Evolutionary conservation across 1,284 basidiomycete genomes (phyloP), one percentile per base, ranked within the genome.

Genomic region (Fomitopsis schrenkii): DNA sequence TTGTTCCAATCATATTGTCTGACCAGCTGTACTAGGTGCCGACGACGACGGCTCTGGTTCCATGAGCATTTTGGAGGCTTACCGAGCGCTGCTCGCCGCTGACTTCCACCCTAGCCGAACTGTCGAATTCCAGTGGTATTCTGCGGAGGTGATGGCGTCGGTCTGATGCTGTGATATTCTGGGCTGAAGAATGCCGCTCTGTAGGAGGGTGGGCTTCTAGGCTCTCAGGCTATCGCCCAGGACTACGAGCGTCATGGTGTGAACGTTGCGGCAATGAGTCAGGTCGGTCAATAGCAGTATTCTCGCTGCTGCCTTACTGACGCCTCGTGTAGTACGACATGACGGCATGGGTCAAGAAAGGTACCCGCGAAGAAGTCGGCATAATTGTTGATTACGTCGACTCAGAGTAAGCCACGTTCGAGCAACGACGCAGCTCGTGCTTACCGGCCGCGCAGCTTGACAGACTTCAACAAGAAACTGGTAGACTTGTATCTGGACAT

Each of bases 51-150:
- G 91, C 62, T 95, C 92, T 62, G 97, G 97, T 59, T 92, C 89
- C 33, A 94, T 97, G 62, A 95, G 94, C 15, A 94, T 97, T 66
- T 80, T 99, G 45, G 94, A 97, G 77, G 84, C 93, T 10, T 94
- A 97, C 74, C 87, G 93, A 40, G 90, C 87, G 2, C 82, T 99
- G 61, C 80, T 95, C 65, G 80, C 83, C n/a, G 82, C 88, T 53
- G 85, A 89, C 69, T 98, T 91, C 79, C 83, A 77, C 22, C 95
- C 97, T 26, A 77, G 80, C 52, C 85, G 85, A 59, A 83, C 92
- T 19, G 84, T 98, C 61, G 95, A 98, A 73, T 97, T 98, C 76
- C 95, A 97, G 74, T 99, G 92, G 90, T 98, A 95, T 74, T 92
- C 91, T 58, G 95, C 95, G 54, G 95, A 97, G 78, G 89, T 54